Base-by-base conservation (phyloP, 768 basidiomycete genomes). In the Chlorophyllum brunneum region DNA sequence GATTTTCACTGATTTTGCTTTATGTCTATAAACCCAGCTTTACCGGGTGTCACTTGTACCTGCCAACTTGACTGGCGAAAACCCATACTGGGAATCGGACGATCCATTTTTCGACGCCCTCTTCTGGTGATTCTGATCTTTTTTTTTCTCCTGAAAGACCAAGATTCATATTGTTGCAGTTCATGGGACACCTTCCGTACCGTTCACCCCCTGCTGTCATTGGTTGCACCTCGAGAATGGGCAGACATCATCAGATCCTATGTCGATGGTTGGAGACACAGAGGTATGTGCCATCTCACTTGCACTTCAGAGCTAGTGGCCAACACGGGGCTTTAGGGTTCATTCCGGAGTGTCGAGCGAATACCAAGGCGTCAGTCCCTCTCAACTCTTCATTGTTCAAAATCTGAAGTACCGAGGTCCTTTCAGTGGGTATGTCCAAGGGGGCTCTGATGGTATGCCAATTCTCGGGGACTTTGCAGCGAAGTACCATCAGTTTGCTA, bases 121-220 rank as follows among this genome's bases (percentile, higher is more conserved):
- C 27, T 79, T 79, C 63, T 78, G 77, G 78, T 75, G 43, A 48
- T 66, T 54, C 22, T 30, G 31, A n/a, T 13, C n/a, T 18, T n/a
- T 8, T 29, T 10, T 6, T 41, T 29, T 41, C 6, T 13, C 31
- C 31, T 31, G 6, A 6, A 31, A 31, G 31, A 31, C 31, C 7
- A 13, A 31, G 13, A 4, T 16, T 37, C 15, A 37, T 15, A 4
- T n/a, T 6, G 9, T 33, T 33, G 10, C 46, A 78, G 78, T 60
- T 78, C 77, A 4, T 80, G 78, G 78, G 77, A 80, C 55, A 75
- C 74, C 0, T 78, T 78, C 70, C 71, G 78, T 39, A 78, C 77
- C 4, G 75, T 78, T 0, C 78, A 80, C 47, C 77, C 78, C 9
- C 63, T 77, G 5, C 68, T 77, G 13, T 78, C 78, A 3, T 56